Evolutionary conservation across 2,329 filamentous ascomycete genomes (phyloP), one percentile per base, ranked within the genome.

Genomic region (Colletotrichum navitas): DNA sequence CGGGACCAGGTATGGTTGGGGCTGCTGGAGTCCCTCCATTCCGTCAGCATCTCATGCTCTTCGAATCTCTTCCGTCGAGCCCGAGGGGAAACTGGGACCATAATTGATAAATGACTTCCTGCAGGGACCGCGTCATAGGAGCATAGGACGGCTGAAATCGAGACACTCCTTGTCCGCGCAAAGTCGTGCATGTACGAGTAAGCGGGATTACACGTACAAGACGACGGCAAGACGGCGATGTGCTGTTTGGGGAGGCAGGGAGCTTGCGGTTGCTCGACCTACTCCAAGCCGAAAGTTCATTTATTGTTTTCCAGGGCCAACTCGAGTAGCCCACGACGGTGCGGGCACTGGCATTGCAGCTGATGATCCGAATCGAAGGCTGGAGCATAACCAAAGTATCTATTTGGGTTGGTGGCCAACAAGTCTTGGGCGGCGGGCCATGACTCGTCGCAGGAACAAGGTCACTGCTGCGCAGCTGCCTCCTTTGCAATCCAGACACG

Each of bases 361-460:
- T n/a, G 29, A 26, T 12, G 26, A 49, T 61, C 41, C 12, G 29
- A 26, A 36, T 61, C 14, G 14, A 47, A 58, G 65, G 47, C 49
- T 16, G 16, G 32, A 43, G 29, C 52, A 43, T 54, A 51, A 26
- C 21, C 12, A 60, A 60, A 60, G 36, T 24, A 60, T 32, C 36
- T 32, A 60, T 34, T 29, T 41, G 58, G 32, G 32, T 63, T 45
- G 26, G 34, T 34, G 49, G 39, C 29, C 66, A 32, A 54, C 58
- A 58, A 58, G 55, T 66, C 47, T 47, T 63, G 16, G 34, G n/a
- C 51, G 59, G 67, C 52, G 58, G 66, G 63, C 62, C 71, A 71
- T 73, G 71, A 73, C 71, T 73, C 71, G 71, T 52, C 62, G 26
- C 26, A 63, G 51, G 24, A 26, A 41, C n/a, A 55, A 63, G 54